Base-by-base conservation (phyloP, 139 green algal genomes). In the Volvox reticuliferus region DNA sequence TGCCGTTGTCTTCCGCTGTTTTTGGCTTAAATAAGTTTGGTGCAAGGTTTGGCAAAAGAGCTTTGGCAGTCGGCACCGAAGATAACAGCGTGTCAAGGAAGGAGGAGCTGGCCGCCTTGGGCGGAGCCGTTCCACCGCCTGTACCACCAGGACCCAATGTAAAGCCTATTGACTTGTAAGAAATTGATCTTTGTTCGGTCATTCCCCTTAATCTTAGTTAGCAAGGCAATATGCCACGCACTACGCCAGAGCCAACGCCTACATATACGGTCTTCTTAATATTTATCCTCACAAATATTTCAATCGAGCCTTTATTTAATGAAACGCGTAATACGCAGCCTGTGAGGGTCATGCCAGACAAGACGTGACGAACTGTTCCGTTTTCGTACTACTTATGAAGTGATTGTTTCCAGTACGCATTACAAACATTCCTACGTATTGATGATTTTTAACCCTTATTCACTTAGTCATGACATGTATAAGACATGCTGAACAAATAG, bases 111-210 rank as follows among this genome's bases (percentile, higher is more conserved):
- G 83, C 83, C 67, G 67, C 75, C 36, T 35, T 24, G 18, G 36
- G 14, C 3, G 67, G 13, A 13, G 24, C 24, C 2, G 14, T 28
- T 13, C 16, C 33, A 35, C 44, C n/a, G 22, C 63, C 82, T 32
- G 22, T 17, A 28, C 83, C 69, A 5, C 85, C 85, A 18, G 55
- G 28, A 9, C 85, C 85, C 5, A 89, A 37, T 0, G 37, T 89
- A 67, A 89, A 89, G 0, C 85, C 85, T 73, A 89, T 14, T 6
- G 85, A 71, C 28, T 82, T 82, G 44, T 89, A 89, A 1, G 28
- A 13, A 5, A 89, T 71, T n/a, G 37, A 1, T 2, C 44, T 20
- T 78, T 89, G 68, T 12, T 89, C 85, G 2, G 63, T 65, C 85
- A 89, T 89, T 16, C 12, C 73, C 71, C 14, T 36, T 12, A 24